These are phyloP conservation scores for Amoeboaphelidium occidentale DNA, from an alignment of 371 early-diverging fungal species.

Conservation along the genomic window DNA sequence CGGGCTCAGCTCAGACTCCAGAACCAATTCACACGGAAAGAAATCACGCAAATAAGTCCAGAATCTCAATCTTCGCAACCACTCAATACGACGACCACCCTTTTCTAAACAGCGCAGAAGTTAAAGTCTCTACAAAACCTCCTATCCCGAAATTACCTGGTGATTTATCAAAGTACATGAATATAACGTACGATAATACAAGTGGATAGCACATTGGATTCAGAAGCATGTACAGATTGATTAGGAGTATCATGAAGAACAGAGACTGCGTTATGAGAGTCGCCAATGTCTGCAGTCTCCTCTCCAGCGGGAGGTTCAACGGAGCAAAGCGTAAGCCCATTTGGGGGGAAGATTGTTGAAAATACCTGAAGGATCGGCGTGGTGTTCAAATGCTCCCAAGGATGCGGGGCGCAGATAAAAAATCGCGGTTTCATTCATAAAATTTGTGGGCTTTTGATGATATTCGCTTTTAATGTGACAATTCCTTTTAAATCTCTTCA, in stretches of 20 bases:
- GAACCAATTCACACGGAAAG: conserved; percentile 44
- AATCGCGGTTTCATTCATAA: too few species aligned
- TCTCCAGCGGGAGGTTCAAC: conserved; percentile 1
- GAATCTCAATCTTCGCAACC: conserved; percentile 21
- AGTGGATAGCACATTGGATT: neutral
- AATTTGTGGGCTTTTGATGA: too few species aligned
- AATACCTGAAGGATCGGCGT: too few species aligned
- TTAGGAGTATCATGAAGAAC: neutral
- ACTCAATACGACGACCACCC: conserved; percentile 37
- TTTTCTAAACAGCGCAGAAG: conserved; percentile 11
- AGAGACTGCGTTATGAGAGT: neutral
- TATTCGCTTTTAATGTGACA: too few species aligned
- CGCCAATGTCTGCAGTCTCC: conserved; percentile 1
- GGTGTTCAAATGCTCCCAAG: too few species aligned
- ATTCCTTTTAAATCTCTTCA: too few species aligned
- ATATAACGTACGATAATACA: conserved; percentile 5
- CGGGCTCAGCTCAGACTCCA: conserved; percentile 49
- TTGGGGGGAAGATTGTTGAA: neutral
- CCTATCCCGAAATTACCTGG: too few species aligned
- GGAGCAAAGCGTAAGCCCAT: neutral
- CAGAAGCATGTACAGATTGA: neutral
- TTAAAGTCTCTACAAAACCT: neutral
- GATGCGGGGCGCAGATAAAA: too few species aligned
- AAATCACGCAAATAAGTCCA: conserved; percentile 55
- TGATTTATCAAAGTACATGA: conserved; percentile 12